Percentiles rank a stretch among this genome's conserved stretches.
Conservation (phyloP, 805 yeast genomes). For the Pichia occidentalis region DNA sequence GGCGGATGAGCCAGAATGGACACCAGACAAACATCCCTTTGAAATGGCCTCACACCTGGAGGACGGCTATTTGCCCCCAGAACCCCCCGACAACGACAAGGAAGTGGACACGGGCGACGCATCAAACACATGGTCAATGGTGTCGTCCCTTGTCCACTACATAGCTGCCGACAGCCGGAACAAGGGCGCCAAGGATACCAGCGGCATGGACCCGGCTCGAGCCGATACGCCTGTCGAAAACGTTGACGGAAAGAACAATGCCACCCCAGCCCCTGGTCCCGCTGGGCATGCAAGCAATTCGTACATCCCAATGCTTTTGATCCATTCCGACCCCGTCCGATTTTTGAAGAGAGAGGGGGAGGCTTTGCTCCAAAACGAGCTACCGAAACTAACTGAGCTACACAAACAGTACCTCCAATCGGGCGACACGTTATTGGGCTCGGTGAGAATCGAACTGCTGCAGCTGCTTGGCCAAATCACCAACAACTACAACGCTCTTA, state of each 20-base stretch:
- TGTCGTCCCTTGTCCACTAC: constrained; percentile 7
- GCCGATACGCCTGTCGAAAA: not conserved
- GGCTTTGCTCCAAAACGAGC: constrained; percentile 21
- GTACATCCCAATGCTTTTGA: constrained; percentile 3
- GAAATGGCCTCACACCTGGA: constrained; percentile 2
- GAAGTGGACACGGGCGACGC: too few species aligned
- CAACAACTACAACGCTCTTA: constrained; percentile 37
- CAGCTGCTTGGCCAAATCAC: constrained; percentile 32
- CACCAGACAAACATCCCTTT: constrained; percentile 1
- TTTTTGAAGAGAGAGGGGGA: constrained; percentile 30
- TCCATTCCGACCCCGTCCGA: constrained; percentile 26
- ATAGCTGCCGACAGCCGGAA: not conserved
- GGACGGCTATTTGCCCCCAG: not conserved
- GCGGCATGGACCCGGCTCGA: not conserved
- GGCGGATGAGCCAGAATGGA: too few species aligned
- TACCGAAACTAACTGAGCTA: constrained; percentile 16
- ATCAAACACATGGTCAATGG: constrained; percentile 1
- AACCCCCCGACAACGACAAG: too few species aligned
- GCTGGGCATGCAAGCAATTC: too few species aligned
- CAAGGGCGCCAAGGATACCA: not conserved
- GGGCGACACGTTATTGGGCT: constrained; percentile 32
- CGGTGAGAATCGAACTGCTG: constrained; percentile 27
- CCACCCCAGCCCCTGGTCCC: too few species aligned
- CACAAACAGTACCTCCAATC: constrained; percentile 27
- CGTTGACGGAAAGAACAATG: too few species aligned